Evolutionary conservation across 768 basidiomycete species (phyloP).

Genomic region (Mycena polygramma): DNA sequence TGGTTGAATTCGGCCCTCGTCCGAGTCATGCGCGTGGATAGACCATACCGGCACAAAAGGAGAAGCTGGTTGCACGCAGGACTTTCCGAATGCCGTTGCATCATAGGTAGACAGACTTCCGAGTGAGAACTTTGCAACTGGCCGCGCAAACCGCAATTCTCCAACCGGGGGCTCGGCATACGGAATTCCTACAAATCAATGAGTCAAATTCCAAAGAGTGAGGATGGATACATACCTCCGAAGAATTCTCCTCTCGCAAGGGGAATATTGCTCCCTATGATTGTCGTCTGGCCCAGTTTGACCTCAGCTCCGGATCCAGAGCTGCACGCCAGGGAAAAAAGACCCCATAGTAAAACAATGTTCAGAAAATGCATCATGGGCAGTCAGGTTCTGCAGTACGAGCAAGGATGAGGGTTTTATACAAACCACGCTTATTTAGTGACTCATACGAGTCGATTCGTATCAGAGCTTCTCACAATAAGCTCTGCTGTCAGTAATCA

Average conservation of each 20-base stretch:
- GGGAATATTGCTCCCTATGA: constrained; percentile 36
- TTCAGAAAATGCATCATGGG: not conserved
- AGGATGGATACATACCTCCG: constrained; percentile 14
- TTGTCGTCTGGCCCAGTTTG: constrained; percentile 37
- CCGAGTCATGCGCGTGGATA: not conserved
- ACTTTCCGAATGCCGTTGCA: constrained; percentile 37
- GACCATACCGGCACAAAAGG: constrained; percentile 14
- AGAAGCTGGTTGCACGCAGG: constrained; percentile 36
- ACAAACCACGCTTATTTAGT: too few species aligned
- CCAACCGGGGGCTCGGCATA: constrained; percentile 42
- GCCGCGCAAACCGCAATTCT: constrained; percentile 41
- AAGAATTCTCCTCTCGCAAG: constrained; percentile 28
- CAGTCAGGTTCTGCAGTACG: too few species aligned
- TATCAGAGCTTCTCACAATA: too few species aligned
- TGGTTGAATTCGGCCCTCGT: too few species aligned
- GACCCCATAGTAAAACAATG: not conserved
- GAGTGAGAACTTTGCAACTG: constrained; percentile 33
- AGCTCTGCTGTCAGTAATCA: too few species aligned
- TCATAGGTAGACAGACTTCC: constrained; percentile 36
- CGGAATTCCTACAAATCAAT: constrained; percentile 23
- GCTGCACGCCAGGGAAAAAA: not conserved
- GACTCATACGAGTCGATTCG: too few species aligned
- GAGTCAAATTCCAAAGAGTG: too few species aligned
- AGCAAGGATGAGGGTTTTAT: too few species aligned
- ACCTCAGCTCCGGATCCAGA: constrained; percentile 12